A percentile compares a stretch with the other conserved stretches of the same genome.
Conservation (phyloP, 257 asterid species). For the Petrea volubilis region DNA sequence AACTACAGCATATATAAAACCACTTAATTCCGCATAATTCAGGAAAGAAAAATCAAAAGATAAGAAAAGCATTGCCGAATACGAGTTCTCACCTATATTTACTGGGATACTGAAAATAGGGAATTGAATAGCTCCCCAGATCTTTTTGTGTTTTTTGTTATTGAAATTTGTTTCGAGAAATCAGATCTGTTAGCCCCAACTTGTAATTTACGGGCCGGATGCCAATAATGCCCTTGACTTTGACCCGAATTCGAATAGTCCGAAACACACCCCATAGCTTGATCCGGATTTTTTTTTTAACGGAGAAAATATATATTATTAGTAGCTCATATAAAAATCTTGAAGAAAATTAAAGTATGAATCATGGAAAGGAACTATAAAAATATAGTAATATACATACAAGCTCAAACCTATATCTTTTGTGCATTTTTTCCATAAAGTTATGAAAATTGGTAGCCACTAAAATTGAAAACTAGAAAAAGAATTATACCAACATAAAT, state of each 20-base stretch:
- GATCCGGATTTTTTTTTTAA: too few species aligned
- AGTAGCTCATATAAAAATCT: too few species aligned
- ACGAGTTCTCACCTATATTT: constrained; percentile 5
- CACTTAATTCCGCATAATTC: constrained; percentile 8
- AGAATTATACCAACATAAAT: too few species aligned
- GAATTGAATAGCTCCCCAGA: background rate
- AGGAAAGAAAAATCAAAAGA: background rate
- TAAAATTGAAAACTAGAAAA: too few species aligned
- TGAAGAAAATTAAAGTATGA: too few species aligned
- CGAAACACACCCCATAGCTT: background rate
- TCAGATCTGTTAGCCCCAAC: constrained; percentile 10
- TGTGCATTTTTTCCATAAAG: too few species aligned
- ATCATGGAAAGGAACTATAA: too few species aligned
- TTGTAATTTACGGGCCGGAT: background rate
- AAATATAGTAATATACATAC: too few species aligned
- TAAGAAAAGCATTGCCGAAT: background rate
- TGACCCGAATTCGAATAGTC: background rate
- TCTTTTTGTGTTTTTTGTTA: background rate
- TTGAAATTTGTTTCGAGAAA: background rate
- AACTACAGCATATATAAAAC: background rate
- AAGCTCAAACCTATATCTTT: too few species aligned
- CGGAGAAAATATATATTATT: too few species aligned
- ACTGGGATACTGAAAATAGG: background rate
- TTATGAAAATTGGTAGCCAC: too few species aligned
- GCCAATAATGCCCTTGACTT: background rate